Evolutionary conservation across 192 early-diverging fungal genomes (phyloP).

Genomic region (Mortierella hygrophila): DNA sequence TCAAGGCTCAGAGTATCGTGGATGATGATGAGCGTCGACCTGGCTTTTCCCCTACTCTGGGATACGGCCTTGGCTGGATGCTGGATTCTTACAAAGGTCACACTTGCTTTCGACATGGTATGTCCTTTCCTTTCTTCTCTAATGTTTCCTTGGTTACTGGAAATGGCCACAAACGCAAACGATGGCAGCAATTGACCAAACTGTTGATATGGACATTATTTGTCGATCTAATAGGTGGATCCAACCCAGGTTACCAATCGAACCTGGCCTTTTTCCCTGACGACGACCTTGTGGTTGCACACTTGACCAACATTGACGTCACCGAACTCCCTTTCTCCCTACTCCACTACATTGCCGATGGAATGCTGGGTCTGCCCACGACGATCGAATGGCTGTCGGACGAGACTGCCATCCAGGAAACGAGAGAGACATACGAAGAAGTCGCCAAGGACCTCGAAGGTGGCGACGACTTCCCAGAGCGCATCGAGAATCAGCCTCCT

Average conservation of each 20-base stretch:
- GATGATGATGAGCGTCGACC: not conserved
- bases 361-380: not conserved
- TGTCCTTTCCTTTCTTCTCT: not conserved
- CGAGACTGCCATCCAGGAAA: not conserved
- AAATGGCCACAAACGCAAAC: not conserved
- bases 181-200: not conserved
- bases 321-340: not conserved
- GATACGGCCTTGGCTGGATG: slow-evolving; percentile 33
- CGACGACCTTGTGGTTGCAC: not conserved
- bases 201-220: not conserved
- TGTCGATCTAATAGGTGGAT: not conserved
- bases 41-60: not conserved
- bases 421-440: not conserved
- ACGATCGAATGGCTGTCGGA: slow-evolving; percentile 3
- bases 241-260: not conserved
- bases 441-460: not conserved
- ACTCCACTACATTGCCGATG: not conserved
- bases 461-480: not conserved
- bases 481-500: not conserved
- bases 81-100: slow-evolving; percentile 22
- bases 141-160: not conserved
- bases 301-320: slow-evolving; percentile 1
- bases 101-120: not conserved
- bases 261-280: slow-evolving; percentile 12
- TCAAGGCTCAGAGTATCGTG: not conserved